phyloP scores from a whole-genome alignment of 2,329 filamentous ascomycete genomes.

The Mycosphaerella sp. region DNA sequence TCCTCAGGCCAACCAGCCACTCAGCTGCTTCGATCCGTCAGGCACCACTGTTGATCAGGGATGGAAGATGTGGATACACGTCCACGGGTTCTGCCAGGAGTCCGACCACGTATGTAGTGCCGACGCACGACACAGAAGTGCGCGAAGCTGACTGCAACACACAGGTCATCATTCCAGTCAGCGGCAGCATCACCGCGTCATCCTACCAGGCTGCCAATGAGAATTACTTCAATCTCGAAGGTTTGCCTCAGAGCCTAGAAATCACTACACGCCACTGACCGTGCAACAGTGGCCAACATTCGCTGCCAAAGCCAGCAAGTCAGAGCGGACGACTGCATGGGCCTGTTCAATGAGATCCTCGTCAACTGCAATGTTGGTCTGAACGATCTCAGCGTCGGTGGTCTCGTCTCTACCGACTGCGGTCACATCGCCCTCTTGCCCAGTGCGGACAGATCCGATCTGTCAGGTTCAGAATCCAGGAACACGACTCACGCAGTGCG shows the following conservation, averaged over 20 bases:
- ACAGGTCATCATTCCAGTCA: neutral
- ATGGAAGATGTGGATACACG: neutral
- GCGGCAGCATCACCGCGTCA: neutral
- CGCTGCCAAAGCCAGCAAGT: constrained; percentile 1
- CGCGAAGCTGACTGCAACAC: neutral
- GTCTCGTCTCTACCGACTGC: neutral
- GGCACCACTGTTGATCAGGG: neutral
- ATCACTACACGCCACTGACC: neutral
- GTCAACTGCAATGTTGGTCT: neutral
- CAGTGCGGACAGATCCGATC: neutral
- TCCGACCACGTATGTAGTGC: neutral
- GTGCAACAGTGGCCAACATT: constrained; percentile 1
- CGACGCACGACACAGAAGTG: neutral
- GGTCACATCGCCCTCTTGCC: neutral
- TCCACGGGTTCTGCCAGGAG: neutral
- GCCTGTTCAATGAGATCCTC: neutral
- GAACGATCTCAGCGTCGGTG: neutral
- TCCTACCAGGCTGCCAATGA: neutral
- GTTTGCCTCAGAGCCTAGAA: neutral
- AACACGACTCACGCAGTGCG: neutral
- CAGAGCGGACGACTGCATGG: neutral
- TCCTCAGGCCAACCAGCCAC: neutral
- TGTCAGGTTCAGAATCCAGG: neutral
- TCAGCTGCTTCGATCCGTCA: constrained; percentile 1
- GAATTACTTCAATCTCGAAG: neutral